A percentile compares a stretch with the other conserved stretches of the same genome.
Evolutionary conservation across 805 yeast species (phyloP).

Genomic region (Ogataea parapolymorpha): DNA sequence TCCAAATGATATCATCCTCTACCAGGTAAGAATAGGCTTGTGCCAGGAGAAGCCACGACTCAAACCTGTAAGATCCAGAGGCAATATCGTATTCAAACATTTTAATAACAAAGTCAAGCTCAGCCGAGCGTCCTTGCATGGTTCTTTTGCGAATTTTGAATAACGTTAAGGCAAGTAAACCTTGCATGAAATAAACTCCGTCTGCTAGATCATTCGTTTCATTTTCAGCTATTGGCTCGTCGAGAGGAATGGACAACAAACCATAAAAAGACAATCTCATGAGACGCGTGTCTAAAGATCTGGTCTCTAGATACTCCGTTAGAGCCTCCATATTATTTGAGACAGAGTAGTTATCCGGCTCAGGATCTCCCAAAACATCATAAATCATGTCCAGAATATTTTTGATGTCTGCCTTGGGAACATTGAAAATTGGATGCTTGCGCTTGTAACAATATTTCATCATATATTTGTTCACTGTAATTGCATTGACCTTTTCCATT

Average conservation of each 20-base stretch:
- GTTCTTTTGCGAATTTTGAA: slow-evolving; percentile 70
- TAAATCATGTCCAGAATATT: slow-evolving; percentile 66
- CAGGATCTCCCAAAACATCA: slow-evolving; percentile 69
- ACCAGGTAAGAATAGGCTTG: slow-evolving; percentile 74
- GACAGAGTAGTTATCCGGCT: slow-evolving; percentile 39
- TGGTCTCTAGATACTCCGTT: slow-evolving; percentile 44
- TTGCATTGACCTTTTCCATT: slow-evolving; percentile 38
- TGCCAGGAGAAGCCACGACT: slow-evolving; percentile 83
- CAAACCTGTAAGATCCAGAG: slow-evolving; percentile 65
- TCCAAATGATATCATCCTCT: slow-evolving; percentile 91
- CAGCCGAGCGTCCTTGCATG: slow-evolving; percentile 79
- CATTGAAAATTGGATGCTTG: slow-evolving; percentile 55
- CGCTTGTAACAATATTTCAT: slow-evolving; percentile 53
- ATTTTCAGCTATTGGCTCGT: slow-evolving; percentile 32
- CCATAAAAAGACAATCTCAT: slow-evolving; percentile 56
- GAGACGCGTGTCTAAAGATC: slow-evolving; percentile 41
- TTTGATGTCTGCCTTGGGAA: slow-evolving; percentile 70
- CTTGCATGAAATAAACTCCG: slow-evolving; percentile 72
- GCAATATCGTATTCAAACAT: slow-evolving; percentile 65
- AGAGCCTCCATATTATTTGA: slow-evolving; percentile 45
- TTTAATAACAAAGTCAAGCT: slow-evolving; percentile 68
- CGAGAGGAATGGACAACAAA: slow-evolving; percentile 26
- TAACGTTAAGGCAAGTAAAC: slow-evolving; percentile 61
- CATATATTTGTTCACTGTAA: slow-evolving; percentile 40
- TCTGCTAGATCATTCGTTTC: slow-evolving; percentile 34